phyloP scores from a whole-genome alignment of 2,329 filamentous ascomycete species.

The Fusarium sarcochroum region DNA sequence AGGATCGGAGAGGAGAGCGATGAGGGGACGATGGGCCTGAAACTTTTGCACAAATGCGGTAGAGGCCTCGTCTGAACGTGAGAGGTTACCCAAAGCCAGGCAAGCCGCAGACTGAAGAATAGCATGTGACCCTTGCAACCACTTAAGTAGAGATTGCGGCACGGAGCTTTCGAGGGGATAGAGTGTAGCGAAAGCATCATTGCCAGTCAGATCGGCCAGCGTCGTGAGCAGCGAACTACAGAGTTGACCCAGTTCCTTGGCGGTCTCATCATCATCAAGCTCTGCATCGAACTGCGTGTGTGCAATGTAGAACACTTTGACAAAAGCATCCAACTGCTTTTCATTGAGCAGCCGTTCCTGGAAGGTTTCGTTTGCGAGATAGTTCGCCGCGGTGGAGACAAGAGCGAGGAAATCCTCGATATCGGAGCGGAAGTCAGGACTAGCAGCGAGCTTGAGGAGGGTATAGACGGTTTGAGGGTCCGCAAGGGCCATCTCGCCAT shows the following conservation, averaged over 20 bases:
- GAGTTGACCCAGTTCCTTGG: constrained; percentile 62
- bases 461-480: constrained; percentile 62
- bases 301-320: constrained; percentile 63
- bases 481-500: constrained; percentile 62
- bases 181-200: constrained; percentile 60
- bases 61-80: constrained; percentile 69
- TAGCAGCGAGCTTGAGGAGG: constrained; percentile 65
- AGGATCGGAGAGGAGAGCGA: constrained; percentile 60
- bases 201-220: constrained; percentile 67
- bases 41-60: constrained; percentile 62
- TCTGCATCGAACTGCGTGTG: constrained; percentile 60
- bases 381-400: constrained; percentile 66
- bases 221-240: constrained; percentile 65
- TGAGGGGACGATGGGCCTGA: constrained; percentile 60
- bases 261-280: constrained; percentile 62
- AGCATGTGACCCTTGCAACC: constrained; percentile 59
- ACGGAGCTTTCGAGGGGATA: constrained; percentile 61
- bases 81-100: constrained; percentile 72
- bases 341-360: constrained; percentile 63
- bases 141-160: constrained; percentile 60
- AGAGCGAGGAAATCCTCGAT: constrained; percentile 68
- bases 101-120: constrained; percentile 71
- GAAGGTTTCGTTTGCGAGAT: constrained; percentile 67
- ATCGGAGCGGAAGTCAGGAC: constrained; percentile 59
- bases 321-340: constrained; percentile 58